Percentiles rank a stretch among this genome's conserved stretches.
Evolutionary conservation across 164 flowering plant species (phyloP).

Genomic region (Nymphaea colorata): DNA sequence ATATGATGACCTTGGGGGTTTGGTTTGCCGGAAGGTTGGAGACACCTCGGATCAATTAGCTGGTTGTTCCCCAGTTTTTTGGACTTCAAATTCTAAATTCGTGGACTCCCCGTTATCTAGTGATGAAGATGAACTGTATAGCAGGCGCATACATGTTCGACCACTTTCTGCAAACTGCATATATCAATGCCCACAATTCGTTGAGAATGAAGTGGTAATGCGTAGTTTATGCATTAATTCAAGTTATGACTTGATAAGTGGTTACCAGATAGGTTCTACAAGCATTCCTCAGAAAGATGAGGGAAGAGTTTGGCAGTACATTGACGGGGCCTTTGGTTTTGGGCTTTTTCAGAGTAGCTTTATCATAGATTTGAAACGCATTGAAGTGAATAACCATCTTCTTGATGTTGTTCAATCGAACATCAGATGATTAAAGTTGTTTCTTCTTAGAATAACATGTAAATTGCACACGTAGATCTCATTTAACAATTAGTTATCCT

Average conservation of each 20-base stretch:
- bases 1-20: slow-evolving; percentile 77
- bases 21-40: slow-evolving; percentile 60
- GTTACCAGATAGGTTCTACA: slow-evolving; percentile 27
- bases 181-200: slow-evolving; percentile 2
- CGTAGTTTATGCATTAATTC: slow-evolving; percentile 55
- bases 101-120: slow-evolving; percentile 51
- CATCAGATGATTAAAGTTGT: neutral
- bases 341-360: slow-evolving; percentile 68
- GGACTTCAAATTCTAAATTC: slow-evolving; percentile 59
- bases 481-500: no score
- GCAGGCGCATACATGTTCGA: slow-evolving; percentile 44
- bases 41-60: slow-evolving; percentile 37
- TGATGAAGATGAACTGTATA: slow-evolving; percentile 50
- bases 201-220: slow-evolving; percentile 33
- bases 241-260: slow-evolving; percentile 56
- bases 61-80: slow-evolving; percentile 53
- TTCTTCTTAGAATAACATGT: neutral
- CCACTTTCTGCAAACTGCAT: slow-evolving; percentile 20
- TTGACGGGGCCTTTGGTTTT: slow-evolving; percentile 72
- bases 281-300: slow-evolving; percentile 32
- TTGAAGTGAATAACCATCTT: slow-evolving; percentile 40
- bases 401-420: slow-evolving; percentile 23
- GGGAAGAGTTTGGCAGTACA: slow-evolving; percentile 87
- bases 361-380: slow-evolving; percentile 56
- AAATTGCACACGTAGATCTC: neutral